Evolutionary conservation across 768 basidiomycete genomes (phyloP), one percentile per base, ranked within the genome.

Genomic region (Tulasnella sp.): DNA sequence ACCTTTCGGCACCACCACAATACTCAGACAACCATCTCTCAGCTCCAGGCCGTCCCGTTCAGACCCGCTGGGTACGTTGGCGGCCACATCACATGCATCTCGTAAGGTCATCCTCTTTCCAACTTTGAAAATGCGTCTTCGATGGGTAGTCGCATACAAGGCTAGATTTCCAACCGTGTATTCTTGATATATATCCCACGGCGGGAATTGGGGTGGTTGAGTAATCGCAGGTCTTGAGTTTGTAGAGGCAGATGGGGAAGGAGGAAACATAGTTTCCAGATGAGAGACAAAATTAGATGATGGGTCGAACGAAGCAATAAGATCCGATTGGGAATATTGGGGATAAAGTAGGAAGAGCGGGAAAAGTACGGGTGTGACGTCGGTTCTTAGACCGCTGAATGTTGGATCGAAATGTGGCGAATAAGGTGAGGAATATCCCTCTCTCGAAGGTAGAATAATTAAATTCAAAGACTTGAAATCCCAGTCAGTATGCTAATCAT

Each of bases 341-440:
- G 95, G 95, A 65, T 96, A 95, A 54, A 96, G 72, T 66, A 98
- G 83, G 70, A 95, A 87, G 35, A 83, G 81, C 2, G 95, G 93
- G 62, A 95, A 67, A 35, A 70, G 63, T 55, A 93, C 65, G 10
- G 93, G 72, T 0, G 78, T 79, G 55, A 64, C 62, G 57, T 72
- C 57, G 51, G 77, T 67, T 51, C 76, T 62, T 5, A 49, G 53
- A 3, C 53, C 39, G 65, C 80, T 83, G 59, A 66, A 24, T 55
- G 81, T 77, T 2, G 73, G 62, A 60, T 83, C 80, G 59, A 83
- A 82, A 49, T 75, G 73, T 6, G 85, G 79, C 45, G 28, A n/a
- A 39, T 34, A n/a, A 65, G 60, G 76, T 79, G 5, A 77, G 77
- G 59, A 74, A 78, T 46, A 69, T 69, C 33, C 71, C 67, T 25